Percentiles rank a stretch among this genome's conserved stretches.
Evolutionary conservation across 2,329 filamentous ascomycete genomes (phyloP).

Genomic region (Sclerotinia spermophila): DNA sequence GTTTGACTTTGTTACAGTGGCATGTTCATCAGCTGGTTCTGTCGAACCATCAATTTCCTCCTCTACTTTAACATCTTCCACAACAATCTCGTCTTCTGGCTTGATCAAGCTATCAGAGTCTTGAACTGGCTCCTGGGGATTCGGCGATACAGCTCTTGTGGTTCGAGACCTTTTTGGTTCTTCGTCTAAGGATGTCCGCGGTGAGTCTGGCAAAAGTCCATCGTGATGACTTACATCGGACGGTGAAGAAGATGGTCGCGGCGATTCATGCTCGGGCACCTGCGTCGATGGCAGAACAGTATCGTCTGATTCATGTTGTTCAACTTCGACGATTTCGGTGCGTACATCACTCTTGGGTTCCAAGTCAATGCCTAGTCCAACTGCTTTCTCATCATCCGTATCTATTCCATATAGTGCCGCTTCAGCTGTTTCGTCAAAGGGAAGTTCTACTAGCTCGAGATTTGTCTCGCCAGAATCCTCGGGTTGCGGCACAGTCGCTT

Average conservation of each 20-base stretch:
- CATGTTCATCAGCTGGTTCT: background rate
- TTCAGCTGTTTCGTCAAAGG: background rate
- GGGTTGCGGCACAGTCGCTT: background rate
- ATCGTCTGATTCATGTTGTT: constrained; percentile 8
- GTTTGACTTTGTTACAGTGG: background rate
- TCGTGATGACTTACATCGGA: constrained; percentile 35
- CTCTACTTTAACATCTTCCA: background rate
- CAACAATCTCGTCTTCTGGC: constrained; percentile 19
- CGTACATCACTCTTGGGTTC: background rate
- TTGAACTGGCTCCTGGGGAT: constrained; percentile 31
- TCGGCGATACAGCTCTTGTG: constrained; percentile 16
- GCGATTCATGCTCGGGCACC: constrained; percentile 25
- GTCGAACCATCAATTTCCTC: background rate
- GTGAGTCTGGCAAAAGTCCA: constrained; percentile 32
- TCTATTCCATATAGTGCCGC: background rate
- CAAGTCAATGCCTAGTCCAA: background rate
- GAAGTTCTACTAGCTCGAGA: background rate
- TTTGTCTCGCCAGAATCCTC: background rate
- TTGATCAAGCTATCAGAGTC: constrained; percentile 32
- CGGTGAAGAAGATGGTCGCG: constrained; percentile 33
- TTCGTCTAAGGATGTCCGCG: constrained; percentile 37
- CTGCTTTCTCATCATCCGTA: background rate
- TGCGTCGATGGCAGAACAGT: constrained; percentile 14
- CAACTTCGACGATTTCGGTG: background rate
- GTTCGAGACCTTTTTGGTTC: constrained; percentile 27